Percentiles rank a stretch among this genome's conserved stretches.
Conservation (phyloP, 495 filamentous ascomycete species). For the Haplographium delicatum region DNA sequence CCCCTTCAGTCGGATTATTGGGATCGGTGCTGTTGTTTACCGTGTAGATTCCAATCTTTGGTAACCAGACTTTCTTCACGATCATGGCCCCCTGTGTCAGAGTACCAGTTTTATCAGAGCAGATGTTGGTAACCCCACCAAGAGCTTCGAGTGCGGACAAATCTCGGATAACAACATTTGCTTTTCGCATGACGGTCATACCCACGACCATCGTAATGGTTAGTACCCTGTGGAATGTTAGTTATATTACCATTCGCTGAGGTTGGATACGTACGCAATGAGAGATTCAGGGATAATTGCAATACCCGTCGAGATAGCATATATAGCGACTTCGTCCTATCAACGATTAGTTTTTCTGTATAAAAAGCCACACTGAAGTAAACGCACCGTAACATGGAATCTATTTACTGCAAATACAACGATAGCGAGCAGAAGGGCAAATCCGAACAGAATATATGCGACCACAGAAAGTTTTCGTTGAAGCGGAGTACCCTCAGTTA, state of each 20-base stretch:
- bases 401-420: constrained; percentile 75
- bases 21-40: constrained; percentile 55
- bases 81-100: constrained; percentile 77
- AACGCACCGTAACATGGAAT: constrained; percentile 48
- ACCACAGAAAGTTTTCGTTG: constrained; percentile 77
- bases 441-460: constrained; percentile 68
- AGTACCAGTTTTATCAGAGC: constrained; percentile 84
- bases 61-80: constrained; percentile 75
- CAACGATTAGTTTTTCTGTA: background rate
- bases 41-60: constrained; percentile 49
- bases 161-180: constrained; percentile 72
- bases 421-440: constrained; percentile 68
- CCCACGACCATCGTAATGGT: constrained; percentile 76
- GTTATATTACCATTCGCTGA: constrained; percentile 1
- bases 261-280: constrained; percentile 42
- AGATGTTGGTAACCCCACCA: constrained; percentile 82
- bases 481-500: constrained; percentile 73
- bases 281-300: constrained; percentile 69
- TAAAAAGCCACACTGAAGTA: no score
- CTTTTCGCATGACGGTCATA: constrained; percentile 68
- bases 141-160: constrained; percentile 77
- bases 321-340: constrained; percentile 68
- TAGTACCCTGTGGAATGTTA: constrained; percentile 39
- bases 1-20: constrained; percentile 52
- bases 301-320: constrained; percentile 70